phyloP scores from a whole-genome alignment of 2,329 filamentous ascomycete genomes.

The Phialemoniopsis sp. region DNA sequence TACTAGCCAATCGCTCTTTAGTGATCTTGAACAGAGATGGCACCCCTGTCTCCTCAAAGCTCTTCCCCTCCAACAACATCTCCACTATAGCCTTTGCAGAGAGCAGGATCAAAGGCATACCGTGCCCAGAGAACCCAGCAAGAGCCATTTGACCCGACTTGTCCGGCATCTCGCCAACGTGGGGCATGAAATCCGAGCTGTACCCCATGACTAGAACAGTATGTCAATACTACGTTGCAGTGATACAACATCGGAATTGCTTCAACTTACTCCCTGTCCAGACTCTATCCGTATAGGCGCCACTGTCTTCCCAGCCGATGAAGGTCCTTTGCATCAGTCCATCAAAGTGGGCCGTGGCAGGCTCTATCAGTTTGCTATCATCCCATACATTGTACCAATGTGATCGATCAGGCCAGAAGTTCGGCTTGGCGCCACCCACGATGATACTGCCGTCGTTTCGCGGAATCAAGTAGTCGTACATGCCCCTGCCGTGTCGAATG shows the following conservation, averaged over 20 bases:
- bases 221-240: no score
- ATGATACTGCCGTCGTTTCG: slow-evolving; percentile 38
- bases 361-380: slow-evolving; percentile 38
- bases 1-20: slow-evolving; percentile 16
- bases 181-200: slow-evolving; percentile 33
- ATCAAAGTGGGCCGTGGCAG: slow-evolving; percentile 37
- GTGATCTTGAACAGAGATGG: slow-evolving; percentile 29
- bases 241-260: no score
- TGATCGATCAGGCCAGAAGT: slow-evolving; percentile 22
- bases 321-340: slow-evolving; percentile 44
- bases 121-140: slow-evolving; percentile 46
- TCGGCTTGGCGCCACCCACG: slow-evolving; percentile 24
- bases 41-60: slow-evolving; percentile 28
- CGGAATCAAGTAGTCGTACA: slow-evolving; percentile 34
- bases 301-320: slow-evolving; percentile 40
- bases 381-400: slow-evolving; percentile 42
- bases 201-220: slow-evolving; percentile 36
- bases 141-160: slow-evolving; percentile 35
- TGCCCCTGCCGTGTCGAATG: slow-evolving; percentile 7
- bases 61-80: slow-evolving; percentile 27
- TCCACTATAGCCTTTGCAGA: slow-evolving; percentile 30
- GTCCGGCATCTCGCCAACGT: slow-evolving; percentile 37
- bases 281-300: slow-evolving; percentile 22
- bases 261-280: slow-evolving; percentile 25
- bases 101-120: slow-evolving; percentile 42